Conservation (phyloP, 345 rosid species). For the Lepidium didymum region DNA sequence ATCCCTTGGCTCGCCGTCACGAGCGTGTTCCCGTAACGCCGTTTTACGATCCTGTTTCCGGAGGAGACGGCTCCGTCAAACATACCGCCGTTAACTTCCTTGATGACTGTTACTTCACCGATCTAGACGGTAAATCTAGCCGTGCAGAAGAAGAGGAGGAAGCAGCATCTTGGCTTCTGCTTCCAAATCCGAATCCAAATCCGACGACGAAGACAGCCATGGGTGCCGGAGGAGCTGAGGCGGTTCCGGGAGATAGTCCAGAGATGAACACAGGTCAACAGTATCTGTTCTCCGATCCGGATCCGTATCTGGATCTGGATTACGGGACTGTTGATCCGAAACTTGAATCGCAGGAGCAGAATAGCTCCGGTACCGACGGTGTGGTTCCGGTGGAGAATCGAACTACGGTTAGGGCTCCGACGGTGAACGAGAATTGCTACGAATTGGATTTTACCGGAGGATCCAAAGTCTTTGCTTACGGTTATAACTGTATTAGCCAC, state of each 20-base stretch:
- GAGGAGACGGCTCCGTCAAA: slow-evolving; percentile 31
- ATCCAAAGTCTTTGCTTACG: slow-evolving; percentile 40
- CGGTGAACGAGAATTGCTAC: slow-evolving; percentile 45
- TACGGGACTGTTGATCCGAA: slow-evolving; percentile 55
- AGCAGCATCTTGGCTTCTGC: slow-evolving; percentile 83
- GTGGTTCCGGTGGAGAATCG: slow-evolving; percentile 72
- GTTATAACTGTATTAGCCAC: slow-evolving; percentile 50
- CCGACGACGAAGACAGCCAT: neutral
- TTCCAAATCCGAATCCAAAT: slow-evolving; percentile 68
- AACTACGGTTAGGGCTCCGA: slow-evolving; percentile 23
- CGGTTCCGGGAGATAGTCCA: slow-evolving; percentile 31
- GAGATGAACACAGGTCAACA: slow-evolving; percentile 62
- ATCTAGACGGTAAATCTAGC: slow-evolving; percentile 38
- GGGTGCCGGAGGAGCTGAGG: neutral
- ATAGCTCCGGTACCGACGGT: slow-evolving; percentile 75
- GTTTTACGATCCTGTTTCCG: slow-evolving; percentile 50
- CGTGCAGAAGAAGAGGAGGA: slow-evolving; percentile 77
- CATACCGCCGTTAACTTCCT: slow-evolving; percentile 44
- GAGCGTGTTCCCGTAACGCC: slow-evolving; percentile 81
- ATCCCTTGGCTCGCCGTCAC: slow-evolving; percentile 87
- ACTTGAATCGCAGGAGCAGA: slow-evolving; percentile 60
- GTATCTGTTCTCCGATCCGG: slow-evolving; percentile 59
- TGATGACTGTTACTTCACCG: slow-evolving; percentile 50
- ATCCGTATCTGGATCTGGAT: slow-evolving; percentile 75
- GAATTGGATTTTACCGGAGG: slow-evolving; percentile 50